Evolutionary conservation across 176 grass and related monocot species (phyloP), one percentile per base, ranked within the genome.

Genomic region (Hyparrhenia diplandra): DNA sequence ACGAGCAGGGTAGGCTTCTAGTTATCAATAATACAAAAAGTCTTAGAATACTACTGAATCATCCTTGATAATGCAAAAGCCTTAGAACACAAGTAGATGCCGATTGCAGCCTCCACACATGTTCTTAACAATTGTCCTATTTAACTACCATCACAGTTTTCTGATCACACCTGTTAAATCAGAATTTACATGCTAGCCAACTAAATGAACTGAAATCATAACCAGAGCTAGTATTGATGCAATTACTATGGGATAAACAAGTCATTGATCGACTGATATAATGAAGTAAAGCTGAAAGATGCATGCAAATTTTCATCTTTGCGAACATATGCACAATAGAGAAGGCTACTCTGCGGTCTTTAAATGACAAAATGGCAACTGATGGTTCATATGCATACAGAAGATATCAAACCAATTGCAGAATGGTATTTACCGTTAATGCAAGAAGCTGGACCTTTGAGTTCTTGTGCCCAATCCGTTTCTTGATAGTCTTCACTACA

Each of bases 391-490:
- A 58, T 3, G 35, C 46, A 84, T 30, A 41, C 49, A 49, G 0
- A 5, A 80, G 18, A 60, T 12, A 58, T 30, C 61, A 88, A 79
- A 24, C 32, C 35, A 61, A 61, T 41, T 40, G 43, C 31, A 73
- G 64, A 66, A 65, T 69, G 63, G 34, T 13, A 79, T 85, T 91
- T 82, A 98, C 95, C 27, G 88, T 87, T 67, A 98, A 87, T 74
- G 88, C 62, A 16, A 98, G 92, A 72, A 95, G 84, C 84, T 98
- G 95, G 75, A 98, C 67, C 66, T 95, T 98, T 36, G 95, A 89
- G 81, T 89, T 98, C 79, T 87, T 98, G 86, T 91, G 84, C 10
- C 74, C 86, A 80, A 98, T 91, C 67, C 95, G 86, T 75, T 95
- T 98, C 85, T 95, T 98, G 69, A 93, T 24, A 51, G 74, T 79